phyloP scores from a whole-genome alignment of 306 rosid genomes.

The Echinosophora koreensis region DNA sequence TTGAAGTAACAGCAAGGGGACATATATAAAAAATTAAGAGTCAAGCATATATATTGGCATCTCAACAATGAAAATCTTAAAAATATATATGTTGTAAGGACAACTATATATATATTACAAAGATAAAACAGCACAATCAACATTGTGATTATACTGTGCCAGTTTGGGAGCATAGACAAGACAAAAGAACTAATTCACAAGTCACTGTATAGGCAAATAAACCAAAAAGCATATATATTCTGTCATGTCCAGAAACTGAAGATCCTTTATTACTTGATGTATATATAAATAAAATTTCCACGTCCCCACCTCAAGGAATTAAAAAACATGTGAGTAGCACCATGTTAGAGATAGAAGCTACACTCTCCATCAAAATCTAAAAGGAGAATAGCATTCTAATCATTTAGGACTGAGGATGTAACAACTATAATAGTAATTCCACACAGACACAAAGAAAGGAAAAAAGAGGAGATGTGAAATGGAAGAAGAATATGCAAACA shows the following conservation, averaged over 20 bases:
- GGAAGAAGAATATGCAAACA: conserved; percentile 55
- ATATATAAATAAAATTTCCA: background rate
- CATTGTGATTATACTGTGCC: too few species aligned
- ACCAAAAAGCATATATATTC: too few species aligned
- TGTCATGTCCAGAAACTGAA: background rate
- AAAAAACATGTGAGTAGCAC: background rate
- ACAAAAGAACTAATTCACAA: conserved; percentile 18
- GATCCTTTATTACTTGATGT: conserved; percentile 14
- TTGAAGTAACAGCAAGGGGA: too few species aligned
- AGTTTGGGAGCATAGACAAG: conserved; percentile 6
- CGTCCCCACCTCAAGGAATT: conserved; percentile 8
- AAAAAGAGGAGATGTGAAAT: background rate
- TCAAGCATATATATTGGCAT: too few species aligned
- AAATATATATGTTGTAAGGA: too few species aligned
- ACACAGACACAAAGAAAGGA: too few species aligned
- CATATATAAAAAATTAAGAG: too few species aligned
- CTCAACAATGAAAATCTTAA: too few species aligned
- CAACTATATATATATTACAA: too few species aligned
- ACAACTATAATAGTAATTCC: background rate
- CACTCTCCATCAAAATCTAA: conserved; percentile 21
- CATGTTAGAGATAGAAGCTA: conserved; percentile 48
- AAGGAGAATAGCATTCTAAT: conserved; percentile 6
- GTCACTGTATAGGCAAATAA: too few species aligned
- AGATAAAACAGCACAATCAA: too few species aligned
- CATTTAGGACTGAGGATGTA: conserved; percentile 20